Evolutionary conservation across 2,329 filamentous ascomycete genomes (phyloP).

Genomic region (Verticillium alfalfae): DNA sequence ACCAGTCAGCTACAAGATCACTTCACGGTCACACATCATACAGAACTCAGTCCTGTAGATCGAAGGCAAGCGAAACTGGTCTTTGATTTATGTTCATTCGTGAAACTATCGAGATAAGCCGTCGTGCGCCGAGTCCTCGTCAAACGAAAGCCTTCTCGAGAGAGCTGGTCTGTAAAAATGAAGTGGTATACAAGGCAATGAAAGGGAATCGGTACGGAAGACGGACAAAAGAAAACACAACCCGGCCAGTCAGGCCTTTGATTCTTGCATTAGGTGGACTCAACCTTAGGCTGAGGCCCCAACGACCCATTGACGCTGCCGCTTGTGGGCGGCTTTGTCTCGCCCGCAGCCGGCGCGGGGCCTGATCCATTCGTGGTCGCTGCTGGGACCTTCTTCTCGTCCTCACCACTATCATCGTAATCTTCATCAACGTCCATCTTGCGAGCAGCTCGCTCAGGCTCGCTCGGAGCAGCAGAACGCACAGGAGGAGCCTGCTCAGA

Average conservation of each 20-base stretch:
- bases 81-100: not conserved
- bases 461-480: slow-evolving; percentile 51
- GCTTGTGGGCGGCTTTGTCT: slow-evolving; percentile 48
- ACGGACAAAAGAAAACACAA: slow-evolving; percentile 9
- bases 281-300: slow-evolving; percentile 39
- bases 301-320: slow-evolving; percentile 43
- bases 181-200: slow-evolving; percentile 14
- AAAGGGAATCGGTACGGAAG: slow-evolving; percentile 3
- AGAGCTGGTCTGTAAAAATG: slow-evolving; percentile 3
- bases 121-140: not conserved
- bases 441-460: slow-evolving; percentile 76
- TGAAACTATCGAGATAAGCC: not conserved
- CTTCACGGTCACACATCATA: too few relatives aligned
- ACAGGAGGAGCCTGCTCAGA: slow-evolving; percentile 38
- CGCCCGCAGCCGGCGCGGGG: slow-evolving; percentile 41
- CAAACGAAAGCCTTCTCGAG: not conserved
- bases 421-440: slow-evolving; percentile 98
- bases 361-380: slow-evolving; percentile 33
- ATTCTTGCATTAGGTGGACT: slow-evolving; percentile 20
- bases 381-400: slow-evolving; percentile 59
- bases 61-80: not conserved
- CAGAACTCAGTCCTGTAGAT: too few relatives aligned
- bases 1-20: too few relatives aligned
- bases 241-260: not conserved
- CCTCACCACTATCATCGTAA: slow-evolving; percentile 91